phyloP scores from a whole-genome alignment of 495 filamentous ascomycete species.

The Penicillium alfredii region DNA sequence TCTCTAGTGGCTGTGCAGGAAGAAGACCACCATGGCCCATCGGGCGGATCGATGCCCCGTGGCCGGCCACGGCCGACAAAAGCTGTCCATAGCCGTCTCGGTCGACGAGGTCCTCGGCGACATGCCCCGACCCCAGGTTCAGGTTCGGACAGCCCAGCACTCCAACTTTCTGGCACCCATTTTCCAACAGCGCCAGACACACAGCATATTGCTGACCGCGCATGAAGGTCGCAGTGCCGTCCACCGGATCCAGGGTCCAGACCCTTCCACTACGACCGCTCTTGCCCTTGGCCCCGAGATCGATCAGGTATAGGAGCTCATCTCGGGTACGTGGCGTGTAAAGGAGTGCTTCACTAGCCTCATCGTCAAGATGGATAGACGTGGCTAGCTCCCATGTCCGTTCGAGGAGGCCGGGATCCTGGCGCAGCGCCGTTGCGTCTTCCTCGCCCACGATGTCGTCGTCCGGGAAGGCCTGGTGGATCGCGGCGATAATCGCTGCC shows the following conservation, averaged over 20 bases:
- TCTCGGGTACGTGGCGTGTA: slow-evolving; percentile 40
- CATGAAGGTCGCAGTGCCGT: slow-evolving; percentile 64
- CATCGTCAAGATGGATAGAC: slow-evolving; percentile 32
- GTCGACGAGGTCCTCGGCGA: slow-evolving; percentile 46
- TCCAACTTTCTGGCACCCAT: slow-evolving; percentile 43
- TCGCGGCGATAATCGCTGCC: slow-evolving; percentile 51
- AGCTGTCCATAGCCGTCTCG: slow-evolving; percentile 48
- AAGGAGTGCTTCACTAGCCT: slow-evolving; percentile 34
- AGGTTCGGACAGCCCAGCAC: slow-evolving; percentile 56
- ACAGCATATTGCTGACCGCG: slow-evolving; percentile 59
- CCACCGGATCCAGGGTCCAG: slow-evolving; percentile 70
- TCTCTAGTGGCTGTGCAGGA: slow-evolving; percentile 30
- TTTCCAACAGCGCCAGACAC: slow-evolving; percentile 49
- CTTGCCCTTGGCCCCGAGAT: slow-evolving; percentile 48
- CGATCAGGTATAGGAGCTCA: slow-evolving; percentile 57
- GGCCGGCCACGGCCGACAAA: slow-evolving; percentile 49
- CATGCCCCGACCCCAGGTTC: slow-evolving; percentile 21
- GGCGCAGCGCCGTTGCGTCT: slow-evolving; percentile 47
- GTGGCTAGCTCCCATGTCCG: slow-evolving; percentile 48
- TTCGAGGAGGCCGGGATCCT: slow-evolving; percentile 42
- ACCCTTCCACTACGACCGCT: slow-evolving; percentile 35
- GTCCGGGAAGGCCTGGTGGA: slow-evolving; percentile 48
- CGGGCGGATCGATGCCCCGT: slow-evolving; percentile 49
- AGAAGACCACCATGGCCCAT: slow-evolving; percentile 34
- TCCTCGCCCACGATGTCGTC: slow-evolving; percentile 61